Conservation (phyloP, 1,284 basidiomycete genomes). For the Hortiboletus rubellus region DNA sequence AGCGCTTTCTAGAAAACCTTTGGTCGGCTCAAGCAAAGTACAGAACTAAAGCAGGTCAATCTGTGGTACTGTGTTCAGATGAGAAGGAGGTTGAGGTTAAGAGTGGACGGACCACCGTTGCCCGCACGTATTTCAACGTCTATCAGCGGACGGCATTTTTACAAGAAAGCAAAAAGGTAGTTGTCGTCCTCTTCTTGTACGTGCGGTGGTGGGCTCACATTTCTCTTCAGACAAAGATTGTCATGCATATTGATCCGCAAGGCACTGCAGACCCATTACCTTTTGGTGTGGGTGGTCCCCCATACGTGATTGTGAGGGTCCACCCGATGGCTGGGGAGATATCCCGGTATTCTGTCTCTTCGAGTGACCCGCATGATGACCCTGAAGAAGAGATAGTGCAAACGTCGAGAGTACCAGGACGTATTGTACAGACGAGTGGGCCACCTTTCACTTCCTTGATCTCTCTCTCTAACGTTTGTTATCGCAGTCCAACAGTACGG, state of each 20-base stretch:
- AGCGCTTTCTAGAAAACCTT: conserved; percentile 82
- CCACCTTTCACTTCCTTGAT: conserved; percentile 9
- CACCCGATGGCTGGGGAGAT: conserved; percentile 82
- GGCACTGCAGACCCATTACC: conserved; percentile 75
- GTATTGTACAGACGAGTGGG: conserved; percentile 80
- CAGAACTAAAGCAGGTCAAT: conserved; percentile 65
- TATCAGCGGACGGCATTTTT: conserved; percentile 78
- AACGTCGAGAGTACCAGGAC: conserved; percentile 64
- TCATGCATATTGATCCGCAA: conserved; percentile 77
- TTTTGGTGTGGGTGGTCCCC: conserved; percentile 65
- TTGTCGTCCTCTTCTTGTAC: conserved; percentile 1
- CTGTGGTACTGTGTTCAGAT: conserved; percentile 64
- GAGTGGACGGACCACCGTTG: conserved; percentile 59
- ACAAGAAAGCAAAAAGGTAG: conserved; percentile 74
- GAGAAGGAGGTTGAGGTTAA: conserved; percentile 73
- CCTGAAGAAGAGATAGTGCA: conserved; percentile 83
- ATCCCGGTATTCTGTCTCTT: conserved; percentile 72
- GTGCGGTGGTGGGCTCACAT: conserved; percentile 6
- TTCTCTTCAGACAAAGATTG: conserved; percentile 72
- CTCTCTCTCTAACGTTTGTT: conserved; percentile 5
- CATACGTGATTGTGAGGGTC: conserved; percentile 71
- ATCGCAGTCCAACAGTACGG: conserved; percentile 79
- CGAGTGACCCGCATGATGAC: conserved; percentile 70
- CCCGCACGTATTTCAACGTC: conserved; percentile 83
- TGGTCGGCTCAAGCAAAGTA: conserved; percentile 84